Percentiles rank a stretch among this genome's conserved stretches.
Evolutionary conservation across 2,329 filamentous ascomycete species (phyloP).

Genomic region (Paraconiothyrium brasiliense): DNA sequence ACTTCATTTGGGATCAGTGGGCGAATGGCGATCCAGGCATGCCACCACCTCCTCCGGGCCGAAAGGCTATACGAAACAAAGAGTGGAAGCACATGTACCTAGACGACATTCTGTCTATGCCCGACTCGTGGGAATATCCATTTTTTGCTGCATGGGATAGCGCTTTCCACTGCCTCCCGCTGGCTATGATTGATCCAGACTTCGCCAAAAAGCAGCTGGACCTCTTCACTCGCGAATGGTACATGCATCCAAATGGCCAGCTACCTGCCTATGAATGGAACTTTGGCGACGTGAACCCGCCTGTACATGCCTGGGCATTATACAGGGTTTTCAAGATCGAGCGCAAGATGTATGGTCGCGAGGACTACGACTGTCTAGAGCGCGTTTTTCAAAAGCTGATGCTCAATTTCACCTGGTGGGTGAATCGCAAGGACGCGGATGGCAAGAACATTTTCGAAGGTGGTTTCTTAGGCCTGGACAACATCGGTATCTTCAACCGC

Average conservation of each 20-base stretch:
- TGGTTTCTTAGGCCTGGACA: conserved; percentile 93
- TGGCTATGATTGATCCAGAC: conserved; percentile 97
- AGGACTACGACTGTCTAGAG: conserved; percentile 95
- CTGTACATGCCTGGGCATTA: conserved; percentile 94
- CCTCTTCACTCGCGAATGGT: conserved; percentile 96
- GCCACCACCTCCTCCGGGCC: conserved; percentile 81
- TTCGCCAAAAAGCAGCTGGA: conserved; percentile 99
- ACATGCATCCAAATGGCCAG: conserved; percentile 97
- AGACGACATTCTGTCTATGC: conserved; percentile 96
- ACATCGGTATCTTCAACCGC: conserved; percentile 96
- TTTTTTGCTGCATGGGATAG: conserved; percentile 99
- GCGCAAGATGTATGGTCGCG: conserved; percentile 93
- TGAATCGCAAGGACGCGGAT: conserved; percentile 92
- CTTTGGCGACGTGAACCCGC: conserved; percentile 95
- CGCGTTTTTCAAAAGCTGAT: conserved; percentile 95
- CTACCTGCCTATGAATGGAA: conserved; percentile 97
- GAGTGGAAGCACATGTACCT: conserved; percentile 96
- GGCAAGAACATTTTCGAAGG: conserved; percentile 98
- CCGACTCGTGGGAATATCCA: conserved; percentile 97
- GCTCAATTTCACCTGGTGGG: conserved; percentile 99
- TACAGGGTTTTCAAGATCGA: conserved; percentile 99
- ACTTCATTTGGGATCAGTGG: conserved; percentile 98
- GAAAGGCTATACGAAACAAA: conserved; percentile 83
- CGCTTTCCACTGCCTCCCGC: conserved; percentile 93
- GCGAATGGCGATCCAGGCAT: conserved; percentile 90